Conservation (phyloP, 352 stramenopile genomes). For the Phytopythium mirpurense region DNA sequence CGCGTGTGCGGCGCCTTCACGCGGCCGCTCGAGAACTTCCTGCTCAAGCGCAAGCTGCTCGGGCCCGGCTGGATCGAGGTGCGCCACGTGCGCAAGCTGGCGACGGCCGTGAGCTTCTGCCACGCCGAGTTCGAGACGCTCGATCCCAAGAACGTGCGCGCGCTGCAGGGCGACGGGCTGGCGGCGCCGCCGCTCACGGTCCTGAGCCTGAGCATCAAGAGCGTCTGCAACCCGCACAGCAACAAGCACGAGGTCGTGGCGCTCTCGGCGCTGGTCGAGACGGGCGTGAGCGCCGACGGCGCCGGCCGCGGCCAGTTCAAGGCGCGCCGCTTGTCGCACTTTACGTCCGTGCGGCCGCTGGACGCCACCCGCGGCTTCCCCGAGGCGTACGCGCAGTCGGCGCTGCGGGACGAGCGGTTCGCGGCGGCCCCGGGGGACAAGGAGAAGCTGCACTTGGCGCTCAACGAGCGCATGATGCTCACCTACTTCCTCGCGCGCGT, state of each 20-base stretch:
- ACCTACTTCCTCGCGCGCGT: constrained; percentile 90
- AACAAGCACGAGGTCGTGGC: constrained; percentile 96
- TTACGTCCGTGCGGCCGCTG: constrained; percentile 75
- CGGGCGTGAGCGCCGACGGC: constrained; percentile 64
- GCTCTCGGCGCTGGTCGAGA: constrained; percentile 76
- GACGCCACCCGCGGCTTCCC: constrained; percentile 63
- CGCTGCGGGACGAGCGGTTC: constrained; percentile 58
- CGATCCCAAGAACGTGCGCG: constrained; percentile 88
- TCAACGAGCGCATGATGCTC: constrained; percentile 83
- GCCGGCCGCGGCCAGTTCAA: constrained; percentile 28
- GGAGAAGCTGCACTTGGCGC: constrained; percentile 61
- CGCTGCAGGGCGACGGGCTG: constrained; percentile 60
- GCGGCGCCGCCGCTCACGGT: constrained; percentile 91
- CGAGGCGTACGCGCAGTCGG: constrained; percentile 42
- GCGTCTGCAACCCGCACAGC: constrained; percentile 94
- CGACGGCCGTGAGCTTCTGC: constrained; percentile 87
- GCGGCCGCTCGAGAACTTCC: constrained; percentile 95
- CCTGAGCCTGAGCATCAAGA: constrained; percentile 97
- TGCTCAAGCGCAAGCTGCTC: constrained; percentile 96
- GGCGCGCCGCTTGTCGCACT: constrained; percentile 55
- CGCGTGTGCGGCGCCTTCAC: constrained; percentile 95
- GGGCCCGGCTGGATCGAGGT: constrained; percentile 98
- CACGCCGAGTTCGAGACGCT: constrained; percentile 92
- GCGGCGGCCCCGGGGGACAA: constrained; percentile 34
- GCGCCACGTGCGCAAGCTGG: constrained; percentile 73